Percentiles rank a stretch among this genome's conserved stretches.
Evolutionary conservation across 148 eudicot genomes (phyloP).

Genomic region (Heliosperma pusillum): DNA sequence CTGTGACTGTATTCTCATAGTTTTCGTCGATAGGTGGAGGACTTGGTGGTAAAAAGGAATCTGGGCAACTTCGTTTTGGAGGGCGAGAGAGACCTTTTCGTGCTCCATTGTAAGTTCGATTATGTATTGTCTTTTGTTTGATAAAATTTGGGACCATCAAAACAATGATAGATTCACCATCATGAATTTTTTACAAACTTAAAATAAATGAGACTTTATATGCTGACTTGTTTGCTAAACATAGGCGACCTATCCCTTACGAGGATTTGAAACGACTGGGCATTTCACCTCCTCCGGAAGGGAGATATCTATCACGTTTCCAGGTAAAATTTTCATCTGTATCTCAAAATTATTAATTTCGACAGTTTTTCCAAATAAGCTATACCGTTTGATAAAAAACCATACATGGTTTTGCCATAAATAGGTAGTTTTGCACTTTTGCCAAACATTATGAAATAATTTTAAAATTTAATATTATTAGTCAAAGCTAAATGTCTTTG

Average conservation of each 20-base stretch:
- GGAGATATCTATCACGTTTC: conserved; percentile 81
- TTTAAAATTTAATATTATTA: too few species aligned
- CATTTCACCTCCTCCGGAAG: conserved; percentile 96
- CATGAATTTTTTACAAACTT: not conserved
- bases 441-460: too few species aligned
- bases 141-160: not conserved
- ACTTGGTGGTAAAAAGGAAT: conserved; percentile 93
- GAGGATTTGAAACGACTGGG: conserved; percentile 89
- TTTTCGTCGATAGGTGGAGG: conserved; percentile 66
- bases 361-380: too few species aligned
- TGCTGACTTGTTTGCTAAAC: conserved; percentile 8
- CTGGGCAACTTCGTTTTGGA: conserved; percentile 98
- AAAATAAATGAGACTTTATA: not conserved
- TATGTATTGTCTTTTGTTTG: conserved; percentile 1
- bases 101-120: conserved; percentile 81
- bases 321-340: conserved; percentile 45
- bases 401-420: too few species aligned
- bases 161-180: not conserved
- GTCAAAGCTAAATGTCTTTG: too few species aligned
- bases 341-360: not conserved
- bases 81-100: conserved; percentile 98
- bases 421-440: too few species aligned
- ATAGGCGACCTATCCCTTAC: conserved; percentile 76
- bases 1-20: not conserved
- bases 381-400: too few species aligned